A percentile compares a stretch with the other conserved stretches of the same genome.
Conservation (phyloP, 225 moss, liverwort and hornwort genomes). For the Bryum argenteum region DNA sequence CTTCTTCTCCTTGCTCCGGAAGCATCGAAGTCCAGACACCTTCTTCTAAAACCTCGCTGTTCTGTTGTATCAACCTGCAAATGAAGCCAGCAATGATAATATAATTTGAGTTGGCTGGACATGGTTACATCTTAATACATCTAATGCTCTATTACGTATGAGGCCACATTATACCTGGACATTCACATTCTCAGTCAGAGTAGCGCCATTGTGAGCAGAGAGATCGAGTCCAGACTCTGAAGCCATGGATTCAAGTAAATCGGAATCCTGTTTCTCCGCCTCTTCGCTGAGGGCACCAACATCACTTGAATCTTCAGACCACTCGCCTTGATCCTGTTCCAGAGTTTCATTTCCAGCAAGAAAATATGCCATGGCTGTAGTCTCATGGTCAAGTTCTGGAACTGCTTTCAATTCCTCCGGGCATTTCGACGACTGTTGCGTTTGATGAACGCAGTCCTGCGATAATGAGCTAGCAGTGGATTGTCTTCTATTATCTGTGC, state of each 20-base stretch:
- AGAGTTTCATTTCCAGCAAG: conserved; percentile 56
- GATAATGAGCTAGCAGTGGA: conserved; percentile 47
- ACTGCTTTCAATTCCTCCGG: conserved; percentile 25
- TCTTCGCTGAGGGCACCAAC: conserved; percentile 26
- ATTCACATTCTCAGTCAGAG: conserved; percentile 26
- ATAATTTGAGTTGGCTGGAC: too few relatives aligned
- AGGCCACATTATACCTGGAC: conserved; percentile 24
- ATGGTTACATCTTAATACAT: too few relatives aligned
- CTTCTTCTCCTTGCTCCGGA: conserved; percentile 81
- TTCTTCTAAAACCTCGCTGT: conserved; percentile 81
- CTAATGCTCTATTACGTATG: too few relatives aligned
- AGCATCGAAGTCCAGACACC: conserved; percentile 92
- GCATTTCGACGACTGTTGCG: conserved; percentile 35
- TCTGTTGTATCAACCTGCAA: conserved; percentile 52
- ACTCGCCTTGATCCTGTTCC: conserved; percentile 50
- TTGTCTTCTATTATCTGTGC: conserved; percentile 36
- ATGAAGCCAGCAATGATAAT: not conserved
- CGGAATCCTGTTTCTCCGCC: conserved; percentile 27
- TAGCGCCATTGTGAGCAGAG: conserved; percentile 19
- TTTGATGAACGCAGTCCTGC: conserved; percentile 35
- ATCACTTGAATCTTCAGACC: conserved; percentile 66
- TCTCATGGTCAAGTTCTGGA: conserved; percentile 62
- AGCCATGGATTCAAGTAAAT: conserved; percentile 29
- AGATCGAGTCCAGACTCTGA: conserved; percentile 38
- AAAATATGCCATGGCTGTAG: conserved; percentile 75